A percentile compares a stretch with the other conserved stretches of the same genome.
Conservation (phyloP, 768 basidiomycete genomes). For the Piloderma croceum region DNA sequence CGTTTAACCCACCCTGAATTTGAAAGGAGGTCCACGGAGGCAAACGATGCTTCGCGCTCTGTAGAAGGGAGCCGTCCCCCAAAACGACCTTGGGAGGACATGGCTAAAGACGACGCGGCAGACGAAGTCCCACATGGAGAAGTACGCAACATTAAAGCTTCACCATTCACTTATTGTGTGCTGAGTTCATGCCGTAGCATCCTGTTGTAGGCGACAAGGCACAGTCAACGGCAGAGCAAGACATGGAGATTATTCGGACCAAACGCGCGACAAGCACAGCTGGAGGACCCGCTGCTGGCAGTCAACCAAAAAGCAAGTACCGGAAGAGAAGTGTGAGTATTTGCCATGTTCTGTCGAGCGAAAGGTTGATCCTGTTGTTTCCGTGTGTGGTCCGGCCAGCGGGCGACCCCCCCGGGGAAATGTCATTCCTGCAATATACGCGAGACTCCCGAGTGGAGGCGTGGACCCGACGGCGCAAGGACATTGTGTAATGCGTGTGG, state of each 20-base stretch:
- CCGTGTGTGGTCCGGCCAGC: constrained; percentile 43
- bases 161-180: constrained; percentile 3
- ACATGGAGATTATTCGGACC: constrained; percentile 80
- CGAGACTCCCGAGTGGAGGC: constrained; percentile 85
- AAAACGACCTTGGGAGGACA: constrained; percentile 78
- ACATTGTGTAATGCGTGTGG: constrained; percentile 86
- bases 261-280: constrained; percentile 71
- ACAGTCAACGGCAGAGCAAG: constrained; percentile 68
- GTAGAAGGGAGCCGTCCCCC: constrained; percentile 56
- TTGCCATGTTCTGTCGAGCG: constrained; percentile 2
- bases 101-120: constrained; percentile 42
- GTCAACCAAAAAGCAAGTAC: constrained; percentile 73
- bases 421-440: constrained; percentile 85
- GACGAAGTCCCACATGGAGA: constrained; percentile 16
- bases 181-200: constrained; percentile 4
- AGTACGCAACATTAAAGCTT: not conserved
- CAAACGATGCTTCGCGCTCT: constrained; percentile 22
- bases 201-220: constrained; percentile 30
- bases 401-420: constrained; percentile 80
- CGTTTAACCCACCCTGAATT: constrained; percentile 36
- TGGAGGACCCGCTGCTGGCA: constrained; percentile 45
- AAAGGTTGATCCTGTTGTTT: constrained; percentile 13
- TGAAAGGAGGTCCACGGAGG: constrained; percentile 30
- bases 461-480: constrained; percentile 78
- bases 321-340: constrained; percentile 76